Base-by-base conservation (phyloP, 441 rosid species). In the Rhodomyrtus psidioides region DNA sequence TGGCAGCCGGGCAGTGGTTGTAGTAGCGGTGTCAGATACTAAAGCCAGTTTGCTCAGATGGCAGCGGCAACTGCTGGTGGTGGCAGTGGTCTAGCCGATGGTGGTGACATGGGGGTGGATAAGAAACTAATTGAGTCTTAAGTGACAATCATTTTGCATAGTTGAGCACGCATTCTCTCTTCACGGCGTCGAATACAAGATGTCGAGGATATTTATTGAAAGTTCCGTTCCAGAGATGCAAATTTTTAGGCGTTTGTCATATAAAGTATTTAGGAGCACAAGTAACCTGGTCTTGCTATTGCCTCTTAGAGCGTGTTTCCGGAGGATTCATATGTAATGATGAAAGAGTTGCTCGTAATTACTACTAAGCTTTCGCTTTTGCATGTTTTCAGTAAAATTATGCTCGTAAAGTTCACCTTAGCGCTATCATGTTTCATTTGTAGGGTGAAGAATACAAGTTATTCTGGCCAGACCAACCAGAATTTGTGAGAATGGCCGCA, bases 401-500 rank as follows among this genome's bases (percentile, higher is more conserved):
- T 39, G 49, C 79, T 23, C 3, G n/a, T 19, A 19, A 70, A 70
- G 79, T 70, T 70, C 14, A 34, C 15, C 49, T 34, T 26, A 21
- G 79, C 8, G 1, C 34, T 9, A 55, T 51, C 34, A 83, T 82
- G 81, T 89, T 30, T 85, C 55, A 55, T 51, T 90, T 86, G 54
- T 91, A 96, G 99, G 98, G 98, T 84, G 97, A 97, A 92, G 88
- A 90, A 87, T 93, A 95, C 86, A 92, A 94, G 89, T 84, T 94
- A 76, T 87, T 92, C 83, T 96, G 99, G 98, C 98, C 96, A 15
- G 90, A 94, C 4, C 94, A 92, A 30, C 98, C 89, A 75, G 98
- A 96, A 87, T 95, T 96, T 88, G 98, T 97, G 86, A 94, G 98
- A 88, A 96, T 94, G 96, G 99, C 98, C 51, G 98, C 98, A n/a